These are phyloP conservation scores for Fraxinus ornus DNA, from an alignment of 305 asterid species.

Conservation along the genomic window DNA sequence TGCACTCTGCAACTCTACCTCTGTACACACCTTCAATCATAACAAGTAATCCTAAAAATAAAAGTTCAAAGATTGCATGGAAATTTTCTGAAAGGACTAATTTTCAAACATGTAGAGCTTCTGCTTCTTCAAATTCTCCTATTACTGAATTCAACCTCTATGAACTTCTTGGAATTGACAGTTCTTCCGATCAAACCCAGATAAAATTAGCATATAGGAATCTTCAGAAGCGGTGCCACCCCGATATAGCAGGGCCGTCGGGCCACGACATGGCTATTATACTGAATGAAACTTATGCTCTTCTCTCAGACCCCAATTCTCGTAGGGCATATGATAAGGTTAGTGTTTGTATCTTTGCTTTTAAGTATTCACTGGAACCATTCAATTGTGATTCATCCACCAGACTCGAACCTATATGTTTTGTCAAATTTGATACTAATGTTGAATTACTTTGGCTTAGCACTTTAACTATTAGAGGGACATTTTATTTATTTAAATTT, in stretches of 20 bases:
- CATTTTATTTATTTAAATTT: too few relatives aligned
- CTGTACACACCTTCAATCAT: constrained; percentile 35
- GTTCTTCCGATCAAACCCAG: constrained; percentile 50
- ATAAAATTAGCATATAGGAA: constrained; percentile 73
- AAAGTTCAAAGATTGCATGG: constrained; percentile 20
- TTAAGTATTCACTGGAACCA: neutral
- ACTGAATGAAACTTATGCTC: constrained; percentile 78
- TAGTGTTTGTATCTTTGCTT: neutral
- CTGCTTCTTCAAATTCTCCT: constrained; percentile 30
- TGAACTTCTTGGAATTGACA: constrained; percentile 80
- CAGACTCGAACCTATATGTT: neutral
- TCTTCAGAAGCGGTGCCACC: constrained; percentile 89
- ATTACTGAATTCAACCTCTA: constrained; percentile 72
- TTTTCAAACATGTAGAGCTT: constrained; percentile 37
- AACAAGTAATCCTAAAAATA: constrained; percentile 16
- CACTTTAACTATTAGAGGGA: neutral
- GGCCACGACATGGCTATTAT: constrained; percentile 96
- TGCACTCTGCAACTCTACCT: constrained; percentile 37
- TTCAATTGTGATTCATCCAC: neutral
- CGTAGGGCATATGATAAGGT: constrained; percentile 86
- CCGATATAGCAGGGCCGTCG: constrained; percentile 78
- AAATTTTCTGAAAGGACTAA: constrained; percentile 15
- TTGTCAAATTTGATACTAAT: too few relatives aligned
- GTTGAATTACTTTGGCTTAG: neutral
- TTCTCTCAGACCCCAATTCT: constrained; percentile 66